Base-by-base conservation (phyloP, 257 asterid genomes). In the Striga asiatica region DNA sequence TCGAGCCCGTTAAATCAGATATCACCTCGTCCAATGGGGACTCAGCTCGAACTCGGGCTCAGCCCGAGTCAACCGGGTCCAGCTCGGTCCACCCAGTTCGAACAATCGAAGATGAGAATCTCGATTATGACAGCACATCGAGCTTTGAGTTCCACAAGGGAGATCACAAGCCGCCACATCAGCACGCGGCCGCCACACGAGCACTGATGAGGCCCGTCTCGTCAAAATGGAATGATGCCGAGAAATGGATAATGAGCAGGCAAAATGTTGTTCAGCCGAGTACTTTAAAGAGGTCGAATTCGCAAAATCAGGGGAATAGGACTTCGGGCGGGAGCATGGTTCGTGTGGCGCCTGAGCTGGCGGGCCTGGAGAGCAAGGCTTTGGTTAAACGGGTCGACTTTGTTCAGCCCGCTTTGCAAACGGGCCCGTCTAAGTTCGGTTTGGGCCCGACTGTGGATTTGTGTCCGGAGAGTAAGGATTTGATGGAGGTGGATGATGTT, bases 151-250 rank as follows among this genome's bases (percentile, higher is more conserved):
- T 91, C 70, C 95, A 91, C 60, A 84, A 75, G 67, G 96, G 94
- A 54, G 98, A 91, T 73, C 80, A 89, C 88, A 19, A 76, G 74
- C 47, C 94, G 78, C 58, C 92, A 77, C 58, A 76, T 80, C 4
- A 23, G 73, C 28, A 29, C 82, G 5, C 68, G 95, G 51, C 81
- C 89, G 22, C 73, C 28, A 29, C 82, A 3, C 68, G 95, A 50
- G 81, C 89, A 19, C 73, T 82, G 34, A 67, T 94, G 0, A 77
- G 94, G 56, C 94, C 95, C 2, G 74, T 91, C 77, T 62, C 98
- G 1, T 91, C 98, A 7, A 91, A 91, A 76, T 91, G 98, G 98
- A 79, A 91, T 34, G 97, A 91, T 56, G 98, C 97, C 0, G 97
- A 91, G 84, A 87, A 91, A 79, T 91, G 98, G 98, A 91, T 91